Evolutionary conservation across 768 basidiomycete species (phyloP).

Genomic region (Pulveroboletus sp.): DNA sequence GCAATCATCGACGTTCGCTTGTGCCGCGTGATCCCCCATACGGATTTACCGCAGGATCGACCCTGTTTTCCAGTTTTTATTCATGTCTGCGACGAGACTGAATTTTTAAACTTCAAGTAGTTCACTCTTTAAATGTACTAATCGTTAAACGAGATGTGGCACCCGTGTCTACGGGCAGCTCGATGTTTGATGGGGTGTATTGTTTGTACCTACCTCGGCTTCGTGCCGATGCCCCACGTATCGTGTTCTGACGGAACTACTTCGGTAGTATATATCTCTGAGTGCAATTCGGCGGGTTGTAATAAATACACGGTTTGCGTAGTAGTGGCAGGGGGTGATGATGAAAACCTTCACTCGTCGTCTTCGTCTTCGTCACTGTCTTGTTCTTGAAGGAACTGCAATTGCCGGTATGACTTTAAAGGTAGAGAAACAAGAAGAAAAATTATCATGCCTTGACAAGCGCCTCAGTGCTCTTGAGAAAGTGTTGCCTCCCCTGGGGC

Average conservation of each 20-base stretch:
- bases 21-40: conserved; percentile 18
- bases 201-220: conserved; percentile 4
- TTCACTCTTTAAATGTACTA: background rate
- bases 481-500: conserved; percentile 91
- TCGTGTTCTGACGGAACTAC: background rate
- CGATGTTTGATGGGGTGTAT: background rate
- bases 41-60: background rate
- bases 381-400: conserved; percentile 85
- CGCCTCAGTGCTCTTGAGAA: conserved; percentile 81
- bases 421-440: background rate
- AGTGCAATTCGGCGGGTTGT: conserved; percentile 13
- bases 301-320: conserved; percentile 15
- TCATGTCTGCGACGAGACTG: background rate
- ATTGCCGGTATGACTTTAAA: conserved; percentile 38
- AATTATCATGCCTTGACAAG: conserved; percentile 70
- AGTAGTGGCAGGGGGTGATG: background rate
- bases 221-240: background rate
- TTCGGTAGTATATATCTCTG: conserved; percentile 8
- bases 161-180: background rate
- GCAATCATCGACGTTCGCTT: conserved; percentile 10
- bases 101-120: background rate
- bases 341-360: conserved; percentile 16
- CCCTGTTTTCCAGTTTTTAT: background rate
- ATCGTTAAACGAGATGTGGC: background rate
- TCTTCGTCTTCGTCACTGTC: conserved; percentile 73